A percentile compares a stretch with the other conserved stretches of the same genome.
These are phyloP conservation scores for Larix sibirica DNA, from an alignment of 83 land plant genomes.

Conservation along the genomic window DNA sequence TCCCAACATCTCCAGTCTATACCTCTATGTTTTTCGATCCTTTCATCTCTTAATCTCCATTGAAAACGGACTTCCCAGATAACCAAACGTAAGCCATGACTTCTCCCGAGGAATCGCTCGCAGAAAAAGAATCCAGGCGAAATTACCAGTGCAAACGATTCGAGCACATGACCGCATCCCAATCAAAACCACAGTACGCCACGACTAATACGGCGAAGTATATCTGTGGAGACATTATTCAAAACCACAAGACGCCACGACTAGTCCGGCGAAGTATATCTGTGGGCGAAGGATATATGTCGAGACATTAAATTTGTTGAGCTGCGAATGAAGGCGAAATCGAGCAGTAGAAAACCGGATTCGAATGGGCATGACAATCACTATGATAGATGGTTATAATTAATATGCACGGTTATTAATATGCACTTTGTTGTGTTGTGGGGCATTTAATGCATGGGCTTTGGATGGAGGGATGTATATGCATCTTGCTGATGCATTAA, in stretches of 20 bases:
- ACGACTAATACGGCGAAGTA: too few relatives aligned
- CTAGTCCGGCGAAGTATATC: neutral
- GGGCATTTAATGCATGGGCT: too few relatives aligned
- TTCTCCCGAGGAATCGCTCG: slow-evolving; percentile 38
- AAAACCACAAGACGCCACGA: too few relatives aligned
- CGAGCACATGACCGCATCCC: too few relatives aligned
- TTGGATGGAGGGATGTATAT: too few relatives aligned
- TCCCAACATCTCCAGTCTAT: too few relatives aligned
- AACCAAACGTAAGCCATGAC: slow-evolving; percentile 22
- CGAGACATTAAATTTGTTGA: neutral
- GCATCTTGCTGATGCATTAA: too few relatives aligned
- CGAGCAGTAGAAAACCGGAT: neutral
- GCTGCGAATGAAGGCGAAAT: neutral
- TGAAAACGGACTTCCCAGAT: neutral
- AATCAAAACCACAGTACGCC: too few relatives aligned
- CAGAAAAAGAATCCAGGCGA: slow-evolving; percentile 35
- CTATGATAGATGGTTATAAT: too few relatives aligned
- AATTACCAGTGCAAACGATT: slow-evolving; percentile 4
- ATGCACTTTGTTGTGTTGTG: too few relatives aligned
- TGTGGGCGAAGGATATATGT: neutral
- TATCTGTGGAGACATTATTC: neutral
- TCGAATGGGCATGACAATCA: neutral
- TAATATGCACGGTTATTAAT: too few relatives aligned
- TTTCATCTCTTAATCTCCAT: neutral
- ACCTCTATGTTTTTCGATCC: too few relatives aligned